phyloP scores from a whole-genome alignment of 768 basidiomycete genomes.

The Suillus lakei region DNA sequence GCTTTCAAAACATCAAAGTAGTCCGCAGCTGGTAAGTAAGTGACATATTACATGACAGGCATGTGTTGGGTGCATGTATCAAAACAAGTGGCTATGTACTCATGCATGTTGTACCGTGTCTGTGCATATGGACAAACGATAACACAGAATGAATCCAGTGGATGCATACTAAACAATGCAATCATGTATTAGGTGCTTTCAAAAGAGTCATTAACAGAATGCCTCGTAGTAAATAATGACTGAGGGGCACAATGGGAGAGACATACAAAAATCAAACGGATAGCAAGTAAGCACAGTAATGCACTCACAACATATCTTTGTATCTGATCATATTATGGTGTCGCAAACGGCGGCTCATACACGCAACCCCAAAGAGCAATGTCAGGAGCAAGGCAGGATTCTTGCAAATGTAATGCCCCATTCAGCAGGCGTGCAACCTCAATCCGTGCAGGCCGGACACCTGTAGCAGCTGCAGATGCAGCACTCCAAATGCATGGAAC shows the following conservation, averaged over 20 bases:
- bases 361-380: neutral
- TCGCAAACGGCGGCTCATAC: neutral
- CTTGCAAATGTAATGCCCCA: neutral
- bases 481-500: neutral
- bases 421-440: neutral
- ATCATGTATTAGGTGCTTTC: too few species aligned
- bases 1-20: neutral
- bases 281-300: neutral
- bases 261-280: neutral
- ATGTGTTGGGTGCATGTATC: too few species aligned
- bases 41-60: too few species aligned
- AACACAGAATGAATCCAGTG: too few species aligned
- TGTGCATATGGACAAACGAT: too few species aligned
- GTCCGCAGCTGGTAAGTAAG: too few species aligned
- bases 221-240: neutral
- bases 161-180: too few species aligned
- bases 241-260: neutral
- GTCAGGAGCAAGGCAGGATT: neutral
- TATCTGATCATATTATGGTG: neutral
- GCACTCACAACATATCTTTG: neutral
- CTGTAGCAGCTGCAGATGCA: neutral
- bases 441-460: too few species aligned
- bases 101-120: too few species aligned
- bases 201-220: neutral
- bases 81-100: neutral